Evolutionary conservation across 106 monocot species (phyloP), one percentile per base, ranked within the genome.

Genomic region (Phalaenopsis equestris): DNA sequence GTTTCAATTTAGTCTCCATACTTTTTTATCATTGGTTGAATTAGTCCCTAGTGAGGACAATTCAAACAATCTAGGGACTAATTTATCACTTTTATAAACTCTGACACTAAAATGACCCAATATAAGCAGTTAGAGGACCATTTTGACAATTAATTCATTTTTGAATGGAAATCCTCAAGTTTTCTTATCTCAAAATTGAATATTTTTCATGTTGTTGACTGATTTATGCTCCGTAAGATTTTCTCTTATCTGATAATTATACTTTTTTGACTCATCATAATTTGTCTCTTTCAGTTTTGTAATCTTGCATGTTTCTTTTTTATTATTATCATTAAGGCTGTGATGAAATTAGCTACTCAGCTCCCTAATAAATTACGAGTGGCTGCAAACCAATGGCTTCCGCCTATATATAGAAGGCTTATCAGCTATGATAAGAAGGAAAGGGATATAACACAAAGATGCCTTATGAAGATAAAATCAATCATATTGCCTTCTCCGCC

Each of bases 401-500:
- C 88, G 45, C 84, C 85, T 42, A 80, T 86, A 76, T 91, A 91
- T 74, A 86, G 84, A 81, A 88, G 88, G 75, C 90, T 91, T 61
- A 14, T 91, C 37, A 88, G 90, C 80, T 75, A 15, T 79, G 79
- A 86, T 74, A 91, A 88, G 78, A 81, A 75, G 57, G 86, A 91
- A 81, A 77, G 85, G 67, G 83, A 83, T 79, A 80, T 86, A 79
- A 55, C 90, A 73, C 82, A 84, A 73, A 90, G 90, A 78, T 90
- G 86, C 75, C 84, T 90, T 19, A 11, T 77, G 38, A 86, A 88
- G 78, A 77, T 74, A 36, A 86, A 82, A 65, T 75, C 75, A 9
- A 37, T 82, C 73, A 76, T 88, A 67, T 82, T 41, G 30, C 86
- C 87, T 75, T 82, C 86, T 81, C 55, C 79, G 41, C 36, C 45